phyloP scores from a whole-genome alignment of 2,329 filamentous ascomycete species.

The Epichloe baconii region DNA sequence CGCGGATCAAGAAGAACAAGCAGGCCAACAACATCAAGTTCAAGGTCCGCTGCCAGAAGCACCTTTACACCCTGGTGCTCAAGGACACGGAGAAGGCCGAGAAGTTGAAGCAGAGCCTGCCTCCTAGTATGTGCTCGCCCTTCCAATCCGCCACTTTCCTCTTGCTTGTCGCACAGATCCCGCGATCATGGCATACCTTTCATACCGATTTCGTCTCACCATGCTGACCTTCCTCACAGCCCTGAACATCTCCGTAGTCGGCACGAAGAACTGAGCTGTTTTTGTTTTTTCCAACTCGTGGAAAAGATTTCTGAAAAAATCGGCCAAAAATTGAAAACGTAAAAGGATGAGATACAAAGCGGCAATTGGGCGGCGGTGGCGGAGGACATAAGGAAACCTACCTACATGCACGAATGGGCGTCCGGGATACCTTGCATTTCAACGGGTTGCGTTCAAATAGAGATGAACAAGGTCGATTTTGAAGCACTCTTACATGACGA shows the following conservation, averaged over 20 bases:
- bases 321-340: slow-evolving; percentile 9
- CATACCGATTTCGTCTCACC: too few relatives aligned
- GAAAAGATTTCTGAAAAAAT: neutral
- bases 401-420: slow-evolving; percentile 34
- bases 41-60: slow-evolving; percentile 97
- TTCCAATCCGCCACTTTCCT: neutral
- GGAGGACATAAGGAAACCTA: slow-evolving; percentile 19
- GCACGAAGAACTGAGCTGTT: slow-evolving; percentile 35
- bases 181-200: too few relatives aligned
- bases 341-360: slow-evolving; percentile 9
- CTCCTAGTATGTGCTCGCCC: slow-evolving; percentile 62
- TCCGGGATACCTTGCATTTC: slow-evolving; percentile 43
- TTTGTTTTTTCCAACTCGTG: neutral
- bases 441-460: slow-evolving; percentile 21
- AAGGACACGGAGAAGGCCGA: slow-evolving; percentile 99
- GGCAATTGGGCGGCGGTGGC: slow-evolving; percentile 8
- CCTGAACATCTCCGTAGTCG: slow-evolving; percentile 39
- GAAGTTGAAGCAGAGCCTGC: slow-evolving; percentile 98
- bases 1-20: slow-evolving; percentile 93
- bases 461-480: slow-evolving; percentile 24
- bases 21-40: slow-evolving; percentile 93
- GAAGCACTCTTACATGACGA: slow-evolving; percentile 13
- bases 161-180: too few relatives aligned
- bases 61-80: slow-evolving; percentile 96
- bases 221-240: slow-evolving; percentile 17